phyloP scores from a whole-genome alignment of 345 rosid genomes.

The Cardamine resedifolia region DNA sequence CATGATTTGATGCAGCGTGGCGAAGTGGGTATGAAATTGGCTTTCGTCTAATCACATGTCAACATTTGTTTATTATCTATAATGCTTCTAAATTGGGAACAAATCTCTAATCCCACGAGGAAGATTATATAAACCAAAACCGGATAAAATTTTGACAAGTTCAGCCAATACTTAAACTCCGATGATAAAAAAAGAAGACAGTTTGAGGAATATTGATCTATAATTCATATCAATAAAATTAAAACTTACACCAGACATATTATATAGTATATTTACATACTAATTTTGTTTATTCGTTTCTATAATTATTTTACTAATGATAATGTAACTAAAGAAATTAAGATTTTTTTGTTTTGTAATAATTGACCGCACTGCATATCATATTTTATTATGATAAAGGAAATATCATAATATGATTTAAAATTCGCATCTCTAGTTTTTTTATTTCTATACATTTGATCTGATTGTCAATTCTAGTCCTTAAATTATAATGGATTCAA shows the following conservation, averaged over 20 bases:
- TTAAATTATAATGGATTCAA: neutral
- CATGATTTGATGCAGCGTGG: slow-evolving; percentile 44
- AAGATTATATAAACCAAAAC: neutral
- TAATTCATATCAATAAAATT: neutral
- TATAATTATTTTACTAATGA: neutral
- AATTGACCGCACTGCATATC: neutral
- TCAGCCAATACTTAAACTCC: neutral
- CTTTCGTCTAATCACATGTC: slow-evolving; percentile 33
- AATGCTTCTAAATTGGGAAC: slow-evolving; percentile 21
- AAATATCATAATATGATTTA: neutral
- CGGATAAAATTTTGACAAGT: neutral
- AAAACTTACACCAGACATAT: neutral
- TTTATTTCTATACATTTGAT: neutral
- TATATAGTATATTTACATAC: neutral
- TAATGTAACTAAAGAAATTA: neutral
- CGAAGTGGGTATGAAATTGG: slow-evolving; percentile 26
- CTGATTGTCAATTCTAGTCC: neutral
- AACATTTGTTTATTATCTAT: neutral
- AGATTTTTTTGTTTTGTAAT: neutral
- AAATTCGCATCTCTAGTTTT: neutral
- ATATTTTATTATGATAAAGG: no score
- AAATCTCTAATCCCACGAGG: slow-evolving; percentile 4
- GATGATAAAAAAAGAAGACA: neutral
- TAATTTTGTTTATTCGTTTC: neutral
- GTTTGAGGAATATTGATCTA: neutral